Evolutionary conservation across 2,329 filamentous ascomycete genomes (phyloP).

Genomic region (Bimuria novae-zelandiae): DNA sequence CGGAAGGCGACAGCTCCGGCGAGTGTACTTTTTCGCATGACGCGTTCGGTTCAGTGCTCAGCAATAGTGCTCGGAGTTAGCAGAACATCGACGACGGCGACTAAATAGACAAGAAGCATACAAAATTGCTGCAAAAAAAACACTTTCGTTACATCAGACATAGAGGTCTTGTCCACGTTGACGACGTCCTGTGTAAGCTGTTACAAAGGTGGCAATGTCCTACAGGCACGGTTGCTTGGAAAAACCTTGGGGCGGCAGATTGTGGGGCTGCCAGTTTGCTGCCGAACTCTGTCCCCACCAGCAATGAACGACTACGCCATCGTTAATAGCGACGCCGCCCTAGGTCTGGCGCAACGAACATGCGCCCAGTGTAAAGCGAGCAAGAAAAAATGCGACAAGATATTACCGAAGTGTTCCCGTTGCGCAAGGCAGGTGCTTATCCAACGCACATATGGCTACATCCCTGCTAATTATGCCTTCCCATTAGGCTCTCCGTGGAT

Average conservation of each 20-base stretch:
- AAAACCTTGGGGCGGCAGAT: not conserved
- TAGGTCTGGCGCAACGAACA: constrained; percentile 13
- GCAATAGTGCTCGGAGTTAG: constrained; percentile 4
- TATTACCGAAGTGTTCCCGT: constrained; percentile 17
- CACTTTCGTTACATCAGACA: no score
- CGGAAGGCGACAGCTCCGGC: not conserved
- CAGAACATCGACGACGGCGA: no score
- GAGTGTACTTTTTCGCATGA: constrained; percentile 3
- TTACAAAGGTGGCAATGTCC: no score
- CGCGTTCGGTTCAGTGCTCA: not conserved
- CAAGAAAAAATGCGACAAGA: constrained; percentile 28
- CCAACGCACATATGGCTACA: not conserved
- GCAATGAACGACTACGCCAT: constrained; percentile 5
- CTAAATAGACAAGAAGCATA: no score
- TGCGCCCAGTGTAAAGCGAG: constrained; percentile 22
- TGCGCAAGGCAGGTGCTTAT: constrained; percentile 17
- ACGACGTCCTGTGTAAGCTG: not conserved
- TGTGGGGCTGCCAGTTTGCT: not conserved
- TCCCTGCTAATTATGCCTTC: not conserved
- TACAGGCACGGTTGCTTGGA: not conserved
- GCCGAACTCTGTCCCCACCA: not conserved
- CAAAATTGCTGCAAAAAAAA: no score
- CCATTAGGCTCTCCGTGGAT: constrained; percentile 15
- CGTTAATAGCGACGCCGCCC: not conserved
- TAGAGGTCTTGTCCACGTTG: not conserved